phyloP scores from a whole-genome alignment of 108 stramenopile species.

The Aureococcus anophagefferens region DNA sequence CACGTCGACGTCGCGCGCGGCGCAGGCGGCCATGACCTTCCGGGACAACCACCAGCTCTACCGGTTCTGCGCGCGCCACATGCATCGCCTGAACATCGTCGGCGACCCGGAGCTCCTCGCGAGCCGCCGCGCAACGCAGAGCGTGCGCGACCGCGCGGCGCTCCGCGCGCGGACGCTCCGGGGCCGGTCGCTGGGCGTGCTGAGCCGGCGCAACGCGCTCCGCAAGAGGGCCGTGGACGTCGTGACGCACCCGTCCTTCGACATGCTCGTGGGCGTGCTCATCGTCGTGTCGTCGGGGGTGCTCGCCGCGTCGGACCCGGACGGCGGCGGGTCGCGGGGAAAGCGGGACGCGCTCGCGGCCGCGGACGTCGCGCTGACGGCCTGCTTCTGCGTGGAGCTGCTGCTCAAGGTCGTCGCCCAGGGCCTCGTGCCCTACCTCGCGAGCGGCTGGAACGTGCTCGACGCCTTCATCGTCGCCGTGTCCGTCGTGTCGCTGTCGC shows the following conservation, averaged over 20 bases:
- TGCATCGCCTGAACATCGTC: no score
- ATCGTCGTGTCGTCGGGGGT: constrained; percentile 24
- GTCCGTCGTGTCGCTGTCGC: constrained; percentile 18
- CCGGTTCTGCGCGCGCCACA: no score
- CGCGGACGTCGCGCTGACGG: not conserved
- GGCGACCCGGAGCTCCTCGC: no score
- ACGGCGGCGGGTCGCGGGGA: constrained; percentile 3
- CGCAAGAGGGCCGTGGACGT: not conserved
- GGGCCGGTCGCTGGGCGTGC: not conserved
- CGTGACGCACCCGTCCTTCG: not conserved
- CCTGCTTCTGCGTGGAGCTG: not conserved
- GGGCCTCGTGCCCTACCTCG: constrained; percentile 26
- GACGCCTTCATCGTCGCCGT: constrained; percentile 35
- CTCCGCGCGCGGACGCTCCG: no score
- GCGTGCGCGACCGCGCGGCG: no score
- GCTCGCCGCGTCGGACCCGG: constrained; percentile 39
- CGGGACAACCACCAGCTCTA: no score
- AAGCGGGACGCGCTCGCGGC: not conserved
- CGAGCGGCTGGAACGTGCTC: constrained; percentile 34
- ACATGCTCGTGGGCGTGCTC: constrained; percentile 6
- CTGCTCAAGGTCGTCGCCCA: constrained; percentile 32
- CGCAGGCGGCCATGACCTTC: no score
- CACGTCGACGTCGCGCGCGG: no score
- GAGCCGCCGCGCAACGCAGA: no score
- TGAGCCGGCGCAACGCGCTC: no score